Percentiles rank a stretch among this genome's conserved stretches.
These are phyloP conservation scores for Centella asiatica DNA, from an alignment of 129 eudicot species.

Conservation along the genomic window DNA sequence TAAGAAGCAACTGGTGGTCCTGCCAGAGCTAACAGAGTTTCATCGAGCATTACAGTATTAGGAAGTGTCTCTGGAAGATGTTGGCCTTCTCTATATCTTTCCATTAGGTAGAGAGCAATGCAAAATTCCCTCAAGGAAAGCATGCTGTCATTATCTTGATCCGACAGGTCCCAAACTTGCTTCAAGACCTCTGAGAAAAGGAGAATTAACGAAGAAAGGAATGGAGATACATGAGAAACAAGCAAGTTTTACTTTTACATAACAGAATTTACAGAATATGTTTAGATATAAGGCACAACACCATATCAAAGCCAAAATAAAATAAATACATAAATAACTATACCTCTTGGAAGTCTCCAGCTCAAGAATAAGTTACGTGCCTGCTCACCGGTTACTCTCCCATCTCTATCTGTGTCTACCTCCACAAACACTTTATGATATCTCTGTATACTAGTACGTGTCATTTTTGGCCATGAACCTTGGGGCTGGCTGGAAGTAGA, in stretches of 20 bases:
- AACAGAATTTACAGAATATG: too few species aligned
- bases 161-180: conserved; percentile 97
- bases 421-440: conserved; percentile 86
- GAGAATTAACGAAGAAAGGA: background rate
- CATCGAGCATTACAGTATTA: conserved; percentile 71
- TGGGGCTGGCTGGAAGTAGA: conserved; percentile 46
- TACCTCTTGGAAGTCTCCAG: conserved; percentile 98
- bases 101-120: conserved; percentile 84
- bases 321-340: background rate
- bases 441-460: conserved; percentile 69
- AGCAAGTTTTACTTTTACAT: background rate
- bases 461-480: conserved; percentile 90
- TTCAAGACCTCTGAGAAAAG: conserved; percentile 69
- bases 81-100: conserved; percentile 85
- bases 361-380: conserved; percentile 82
- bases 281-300: background rate
- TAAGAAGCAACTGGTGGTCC: conserved; percentile 71
- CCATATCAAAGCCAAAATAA: background rate
- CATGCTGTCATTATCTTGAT: conserved; percentile 96
- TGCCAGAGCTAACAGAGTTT: conserved; percentile 71
- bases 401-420: conserved; percentile 89
- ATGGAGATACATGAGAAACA: background rate
- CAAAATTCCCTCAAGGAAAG: conserved; percentile 95
- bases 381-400: conserved; percentile 83
- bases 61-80: conserved; percentile 84